Evolutionary conservation across 768 basidiomycete species (phyloP), one percentile per base, ranked within the genome.

Genomic region (Leccinellum albellum): DNA sequence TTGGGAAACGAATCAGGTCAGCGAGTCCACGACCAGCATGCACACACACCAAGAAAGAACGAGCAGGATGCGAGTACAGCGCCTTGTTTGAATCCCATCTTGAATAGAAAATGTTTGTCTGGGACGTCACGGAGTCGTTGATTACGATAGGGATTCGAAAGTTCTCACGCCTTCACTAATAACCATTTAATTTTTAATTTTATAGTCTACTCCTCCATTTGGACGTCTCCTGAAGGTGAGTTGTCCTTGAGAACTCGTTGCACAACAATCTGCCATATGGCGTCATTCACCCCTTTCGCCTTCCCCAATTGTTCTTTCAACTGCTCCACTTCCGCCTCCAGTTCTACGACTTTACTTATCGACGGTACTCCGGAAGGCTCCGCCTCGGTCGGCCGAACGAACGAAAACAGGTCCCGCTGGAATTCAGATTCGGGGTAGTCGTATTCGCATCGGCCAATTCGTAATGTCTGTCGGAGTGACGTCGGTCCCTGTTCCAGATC

Each of bases 271-370:
- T 90, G 88, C 95, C 95, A 97, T 88, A 97, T 96, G 52, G 82
- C 79, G 66, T 97, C 93, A 64, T 97, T 98, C 57, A 97, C 79
- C n/a, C 87, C 84, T 66, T 94, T 92, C 5, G 95, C 95, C 68
- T 85, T 87, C 26, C 83, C 83, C 6, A 98, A 75, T 59, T 93
- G 87, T 47, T 83, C 81, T 47, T 79, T 82, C 56, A 96, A 71
- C 24, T 70, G 73, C 50, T 77, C 78, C 8, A 94, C 80, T 70
- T 97, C 92, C 3, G 75, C 72, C 71, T 94, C 88, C 1, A 96
- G 82, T 63, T 87, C 83, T 15, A 78, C 66, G 12, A 94, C 79
- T 49, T 81, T 83, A 20, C 80, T 73, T 57, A 85, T 81, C 57
- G 83, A 70, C 2, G 79, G 75, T 29, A 66, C 66, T 13, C 69